Percentiles rank a stretch among this genome's conserved stretches.
Evolutionary conservation across 345 rosid genomes (phyloP).

Genomic region (Microthlaspi erraticum): DNA sequence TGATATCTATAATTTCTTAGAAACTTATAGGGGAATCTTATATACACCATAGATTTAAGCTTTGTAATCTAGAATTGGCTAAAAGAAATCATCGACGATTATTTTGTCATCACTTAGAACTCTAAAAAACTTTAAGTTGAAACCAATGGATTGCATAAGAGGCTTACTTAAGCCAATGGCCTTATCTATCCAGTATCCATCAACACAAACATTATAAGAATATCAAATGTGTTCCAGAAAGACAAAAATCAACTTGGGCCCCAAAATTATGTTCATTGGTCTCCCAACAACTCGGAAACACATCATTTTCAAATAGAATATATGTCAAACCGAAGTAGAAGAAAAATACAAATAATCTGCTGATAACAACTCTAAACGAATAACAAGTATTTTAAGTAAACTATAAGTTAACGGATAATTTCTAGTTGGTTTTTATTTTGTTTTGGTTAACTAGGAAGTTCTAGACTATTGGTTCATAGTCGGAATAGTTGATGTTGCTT

Average conservation of each 20-base stretch:
- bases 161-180: conserved; percentile 1
- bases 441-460: not conserved
- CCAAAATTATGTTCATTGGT: conserved; percentile 14
- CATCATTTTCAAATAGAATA: not conserved
- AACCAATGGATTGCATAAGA: not conserved
- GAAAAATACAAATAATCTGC: conserved; percentile 5
- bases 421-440: not conserved
- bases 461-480: not conserved
- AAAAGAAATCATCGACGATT: not conserved
- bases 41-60: not conserved
- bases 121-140: not conserved
- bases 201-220: conserved; percentile 9
- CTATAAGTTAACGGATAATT: not conserved
- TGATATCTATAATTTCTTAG: not conserved
- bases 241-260: not conserved
- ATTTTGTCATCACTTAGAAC: not conserved
- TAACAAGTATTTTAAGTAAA: not conserved
- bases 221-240: not conserved
- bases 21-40: not conserved
- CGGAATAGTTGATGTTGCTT: not conserved
- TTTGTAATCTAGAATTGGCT: not conserved
- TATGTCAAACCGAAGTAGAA: not conserved
- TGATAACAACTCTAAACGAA: not conserved
- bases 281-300: conserved; percentile 8
- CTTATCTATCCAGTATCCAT: conserved; percentile 25